A percentile compares a stretch with the other conserved stretches of the same genome.
Evolutionary conservation across 352 stramenopile genomes (phyloP).

Genomic region (Pilasporangium apinafurcum): DNA sequence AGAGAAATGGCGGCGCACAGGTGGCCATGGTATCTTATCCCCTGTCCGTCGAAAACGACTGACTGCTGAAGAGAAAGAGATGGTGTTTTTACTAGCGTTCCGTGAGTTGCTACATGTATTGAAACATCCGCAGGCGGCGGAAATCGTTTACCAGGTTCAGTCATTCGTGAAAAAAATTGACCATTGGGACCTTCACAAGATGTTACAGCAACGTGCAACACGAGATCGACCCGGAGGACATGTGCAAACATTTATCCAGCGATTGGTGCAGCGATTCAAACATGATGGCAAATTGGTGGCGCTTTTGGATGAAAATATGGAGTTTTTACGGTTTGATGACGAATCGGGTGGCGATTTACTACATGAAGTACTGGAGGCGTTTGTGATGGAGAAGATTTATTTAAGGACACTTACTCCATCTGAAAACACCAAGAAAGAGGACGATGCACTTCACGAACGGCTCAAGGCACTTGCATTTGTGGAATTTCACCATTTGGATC

Average conservation of each 20-base stretch:
- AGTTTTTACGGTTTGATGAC: slow-evolving; percentile 25
- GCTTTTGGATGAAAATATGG: slow-evolving; percentile 17
- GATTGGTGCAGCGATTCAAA: slow-evolving; percentile 53
- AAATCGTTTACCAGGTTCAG: slow-evolving; percentile 78
- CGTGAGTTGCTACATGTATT: slow-evolving; percentile 48
- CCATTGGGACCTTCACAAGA: slow-evolving; percentile 43
- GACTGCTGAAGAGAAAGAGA: slow-evolving; percentile 38
- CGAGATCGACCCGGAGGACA: slow-evolving; percentile 41
- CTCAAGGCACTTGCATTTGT: slow-evolving; percentile 79
- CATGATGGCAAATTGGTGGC: slow-evolving; percentile 20
- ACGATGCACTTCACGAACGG: slow-evolving; percentile 52
- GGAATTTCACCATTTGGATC: slow-evolving; percentile 78
- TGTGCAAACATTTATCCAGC: slow-evolving; percentile 59
- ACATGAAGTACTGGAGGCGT: slow-evolving; percentile 78
- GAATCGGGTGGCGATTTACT: slow-evolving; percentile 38
- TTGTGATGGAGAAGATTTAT: slow-evolving; percentile 90
- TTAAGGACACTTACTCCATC: slow-evolving; percentile 55
- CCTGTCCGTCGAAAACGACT: slow-evolving; percentile 12
- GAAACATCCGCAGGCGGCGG: slow-evolving; percentile 50
- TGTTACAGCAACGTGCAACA: slow-evolving; percentile 26
- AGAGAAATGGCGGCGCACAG: slow-evolving; percentile 32
- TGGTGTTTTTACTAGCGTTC: slow-evolving; percentile 55
- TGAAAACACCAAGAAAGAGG: slow-evolving; percentile 22
- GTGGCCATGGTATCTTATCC: slow-evolving; percentile 12
- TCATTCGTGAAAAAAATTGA: slow-evolving; percentile 63